Evolutionary conservation across 2,329 filamentous ascomycete genomes (phyloP).

Genomic region (Lasiodiplodia citricola): DNA sequence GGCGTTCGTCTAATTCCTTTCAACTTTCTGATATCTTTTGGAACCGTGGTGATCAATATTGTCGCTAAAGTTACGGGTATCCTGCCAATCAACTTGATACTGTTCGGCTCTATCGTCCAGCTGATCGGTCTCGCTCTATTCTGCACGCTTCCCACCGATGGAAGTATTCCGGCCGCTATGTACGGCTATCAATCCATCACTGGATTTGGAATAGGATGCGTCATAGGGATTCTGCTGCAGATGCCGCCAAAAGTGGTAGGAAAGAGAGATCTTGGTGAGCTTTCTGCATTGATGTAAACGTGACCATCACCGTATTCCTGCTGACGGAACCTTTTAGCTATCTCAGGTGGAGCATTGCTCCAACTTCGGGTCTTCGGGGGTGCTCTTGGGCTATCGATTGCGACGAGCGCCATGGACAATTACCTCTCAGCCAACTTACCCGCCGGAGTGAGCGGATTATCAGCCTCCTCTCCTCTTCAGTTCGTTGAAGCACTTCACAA

Average conservation of each 20-base stretch:
- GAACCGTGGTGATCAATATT: constrained; percentile 16
- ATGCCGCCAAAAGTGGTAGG: constrained; percentile 19
- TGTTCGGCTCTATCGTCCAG: constrained; percentile 9
- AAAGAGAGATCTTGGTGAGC: constrained; percentile 23
- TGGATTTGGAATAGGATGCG: constrained; percentile 19
- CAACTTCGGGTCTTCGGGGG: background rate
- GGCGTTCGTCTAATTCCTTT: constrained; percentile 26
- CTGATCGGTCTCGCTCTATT: constrained; percentile 5
- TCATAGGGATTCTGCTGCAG: constrained; percentile 16
- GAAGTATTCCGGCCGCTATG: constrained; percentile 1
- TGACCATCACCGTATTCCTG: background rate
- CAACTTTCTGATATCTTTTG: constrained; percentile 24
- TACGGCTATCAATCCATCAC: constrained; percentile 21
- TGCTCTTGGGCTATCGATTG: background rate
- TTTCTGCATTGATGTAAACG: background rate
- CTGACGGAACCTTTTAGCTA: background rate
- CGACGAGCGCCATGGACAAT: background rate
- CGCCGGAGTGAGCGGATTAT: background rate
- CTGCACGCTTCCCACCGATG: background rate
- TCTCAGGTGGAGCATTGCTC: background rate
- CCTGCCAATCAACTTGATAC: constrained; percentile 1
- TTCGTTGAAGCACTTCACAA: background rate
- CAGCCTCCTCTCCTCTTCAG: background rate
- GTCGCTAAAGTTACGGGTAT: constrained; percentile 4
- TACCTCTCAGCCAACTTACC: background rate